A percentile compares a stretch with the other conserved stretches of the same genome.
These are phyloP conservation scores for Fagopyrum tataricum DNA, from an alignment of 148 eudicot genomes.

Conservation along the genomic window DNA sequence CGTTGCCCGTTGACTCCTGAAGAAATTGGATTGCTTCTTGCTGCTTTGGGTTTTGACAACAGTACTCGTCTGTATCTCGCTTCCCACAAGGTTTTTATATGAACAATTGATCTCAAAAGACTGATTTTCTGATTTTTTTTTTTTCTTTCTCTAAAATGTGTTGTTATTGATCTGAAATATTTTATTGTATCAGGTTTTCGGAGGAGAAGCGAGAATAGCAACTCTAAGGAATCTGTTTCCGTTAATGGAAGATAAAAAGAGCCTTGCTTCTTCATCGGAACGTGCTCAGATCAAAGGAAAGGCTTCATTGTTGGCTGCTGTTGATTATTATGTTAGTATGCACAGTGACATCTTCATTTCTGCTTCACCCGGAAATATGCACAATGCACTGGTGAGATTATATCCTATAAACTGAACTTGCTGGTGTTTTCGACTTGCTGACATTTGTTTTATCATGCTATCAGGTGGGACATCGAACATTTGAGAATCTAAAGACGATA, in stretches of 20 bases:
- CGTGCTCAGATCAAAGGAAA: constrained; percentile 76
- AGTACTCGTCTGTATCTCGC: constrained; percentile 90
- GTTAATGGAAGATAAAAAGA: constrained; percentile 82
- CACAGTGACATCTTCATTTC: constrained; percentile 93
- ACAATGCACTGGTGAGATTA: constrained; percentile 85
- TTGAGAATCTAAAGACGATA: constrained; percentile 67
- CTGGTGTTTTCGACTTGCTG: neutral
- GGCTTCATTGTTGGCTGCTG: constrained; percentile 89
- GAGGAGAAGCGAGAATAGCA: constrained; percentile 82
- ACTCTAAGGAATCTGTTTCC: constrained; percentile 68
- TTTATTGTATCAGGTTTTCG: constrained; percentile 51
- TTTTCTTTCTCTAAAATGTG: neutral
- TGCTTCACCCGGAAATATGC: constrained; percentile 99
- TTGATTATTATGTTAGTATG: constrained; percentile 94
- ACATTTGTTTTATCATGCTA: neutral
- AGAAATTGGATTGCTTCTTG: constrained; percentile 82
- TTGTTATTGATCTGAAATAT: neutral
- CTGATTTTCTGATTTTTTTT: neutral
- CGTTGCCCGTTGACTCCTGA: constrained; percentile 98
- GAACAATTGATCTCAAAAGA: neutral
- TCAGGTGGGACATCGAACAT: constrained; percentile 92
- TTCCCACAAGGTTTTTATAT: constrained; percentile 70
- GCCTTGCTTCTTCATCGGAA: constrained; percentile 77
- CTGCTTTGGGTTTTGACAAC: constrained; percentile 93
- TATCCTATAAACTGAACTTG: constrained; percentile 1